A percentile compares a stretch with the other conserved stretches of the same genome.
Conservation (phyloP, 768 basidiomycete species). For the Lentinula aciculospora region DNA sequence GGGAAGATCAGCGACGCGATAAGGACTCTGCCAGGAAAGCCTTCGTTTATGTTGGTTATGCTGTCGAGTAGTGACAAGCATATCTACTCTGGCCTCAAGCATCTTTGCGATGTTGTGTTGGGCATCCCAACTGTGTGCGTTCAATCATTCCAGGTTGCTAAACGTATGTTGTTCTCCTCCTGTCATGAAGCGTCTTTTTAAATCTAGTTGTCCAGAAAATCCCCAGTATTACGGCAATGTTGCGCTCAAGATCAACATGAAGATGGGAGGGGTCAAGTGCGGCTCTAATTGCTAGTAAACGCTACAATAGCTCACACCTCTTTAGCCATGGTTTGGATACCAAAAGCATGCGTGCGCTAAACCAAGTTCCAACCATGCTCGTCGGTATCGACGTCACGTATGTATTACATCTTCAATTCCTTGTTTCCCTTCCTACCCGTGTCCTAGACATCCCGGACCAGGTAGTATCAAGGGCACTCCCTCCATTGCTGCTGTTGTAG, state of each 20-base stretch:
- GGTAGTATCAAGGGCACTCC: slow-evolving; percentile 72
- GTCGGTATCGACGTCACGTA: slow-evolving; percentile 67
- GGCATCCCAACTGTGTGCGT: slow-evolving; percentile 76
- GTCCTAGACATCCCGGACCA: slow-evolving; percentile 55
- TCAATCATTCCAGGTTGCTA: slow-evolving; percentile 65
- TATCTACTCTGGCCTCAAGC: slow-evolving; percentile 74
- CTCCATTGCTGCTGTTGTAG: slow-evolving; percentile 84
- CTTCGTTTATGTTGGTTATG: slow-evolving; percentile 58
- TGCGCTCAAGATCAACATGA: slow-evolving; percentile 78
- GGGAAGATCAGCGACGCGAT: slow-evolving; percentile 34
- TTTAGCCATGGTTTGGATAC: slow-evolving; percentile 41
- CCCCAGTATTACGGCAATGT: slow-evolving; percentile 74
- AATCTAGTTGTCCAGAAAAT: slow-evolving; percentile 39
- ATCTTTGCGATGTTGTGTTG: slow-evolving; percentile 58
- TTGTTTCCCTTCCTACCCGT: slow-evolving; percentile 40
- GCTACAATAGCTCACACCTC: not conserved
- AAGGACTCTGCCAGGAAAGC: slow-evolving; percentile 35
- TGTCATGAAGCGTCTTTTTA: slow-evolving; percentile 19
- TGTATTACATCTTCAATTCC: slow-evolving; percentile 30
- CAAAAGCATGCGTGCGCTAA: slow-evolving; percentile 55
- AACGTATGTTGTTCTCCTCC: slow-evolving; percentile 44
- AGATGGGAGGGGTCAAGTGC: slow-evolving; percentile 77
- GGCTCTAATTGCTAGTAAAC: slow-evolving; percentile 11
- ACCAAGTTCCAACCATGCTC: slow-evolving; percentile 62
- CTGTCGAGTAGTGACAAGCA: slow-evolving; percentile 68